These are phyloP conservation scores for Aspergillus japonicus DNA, from an alignment of 2,329 filamentous ascomycete species.

Conservation along the genomic window DNA sequence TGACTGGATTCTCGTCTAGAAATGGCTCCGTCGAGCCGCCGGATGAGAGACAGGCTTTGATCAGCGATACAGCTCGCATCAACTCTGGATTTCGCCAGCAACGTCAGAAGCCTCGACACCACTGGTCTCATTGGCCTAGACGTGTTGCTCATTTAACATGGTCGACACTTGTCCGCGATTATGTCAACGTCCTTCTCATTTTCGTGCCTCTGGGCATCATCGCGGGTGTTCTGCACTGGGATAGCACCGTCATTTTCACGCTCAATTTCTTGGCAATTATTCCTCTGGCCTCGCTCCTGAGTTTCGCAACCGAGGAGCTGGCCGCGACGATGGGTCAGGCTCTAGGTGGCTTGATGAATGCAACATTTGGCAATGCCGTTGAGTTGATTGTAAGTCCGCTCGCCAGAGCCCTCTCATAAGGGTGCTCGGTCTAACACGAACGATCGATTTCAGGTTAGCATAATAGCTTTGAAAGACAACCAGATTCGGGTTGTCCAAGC, in stretches of 20 bases:
- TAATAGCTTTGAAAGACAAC: constrained; percentile 78
- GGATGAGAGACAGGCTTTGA: constrained; percentile 37
- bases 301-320: constrained; percentile 65
- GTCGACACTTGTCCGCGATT: constrained; percentile 48
- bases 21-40: constrained; percentile 32
- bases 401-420: constrained; percentile 37
- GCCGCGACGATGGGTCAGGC: constrained; percentile 61
- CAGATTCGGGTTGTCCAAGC: constrained; percentile 97
- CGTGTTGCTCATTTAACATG: constrained; percentile 43
- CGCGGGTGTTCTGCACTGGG: constrained; percentile 59
- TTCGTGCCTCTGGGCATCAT: constrained; percentile 66
- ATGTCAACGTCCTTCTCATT: constrained; percentile 61
- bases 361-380: constrained; percentile 66
- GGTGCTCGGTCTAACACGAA: not conserved
- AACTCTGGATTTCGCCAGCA: constrained; percentile 22
- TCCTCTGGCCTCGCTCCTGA: constrained; percentile 60
- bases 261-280: constrained; percentile 66
- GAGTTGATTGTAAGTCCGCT: constrained; percentile 69
- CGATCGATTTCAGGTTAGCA: constrained; percentile 66
- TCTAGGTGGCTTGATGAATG: constrained; percentile 63
- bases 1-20: constrained; percentile 27
- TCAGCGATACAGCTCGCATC: constrained; percentile 22
- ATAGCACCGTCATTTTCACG: constrained; percentile 58
- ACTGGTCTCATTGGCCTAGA: constrained; percentile 42
- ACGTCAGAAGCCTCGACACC: constrained; percentile 35